A percentile compares a stretch with the other conserved stretches of the same genome.
phyloP scores from a whole-genome alignment of 169 alveolate species.

The Cryptosporidium viatorum region DNA sequence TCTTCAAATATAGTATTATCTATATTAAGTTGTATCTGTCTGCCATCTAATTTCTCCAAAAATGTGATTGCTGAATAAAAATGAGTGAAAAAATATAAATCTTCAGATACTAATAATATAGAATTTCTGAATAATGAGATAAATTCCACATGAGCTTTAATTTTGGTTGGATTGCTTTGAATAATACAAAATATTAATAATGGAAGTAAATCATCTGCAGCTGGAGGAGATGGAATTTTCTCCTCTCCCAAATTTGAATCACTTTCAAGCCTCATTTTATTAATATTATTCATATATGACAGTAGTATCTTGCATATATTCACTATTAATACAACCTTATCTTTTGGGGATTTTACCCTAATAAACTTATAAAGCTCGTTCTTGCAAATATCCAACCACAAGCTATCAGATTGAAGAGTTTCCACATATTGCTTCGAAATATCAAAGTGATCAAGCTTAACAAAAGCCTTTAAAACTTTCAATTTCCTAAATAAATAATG shows the following conservation, averaged over 20 bases:
- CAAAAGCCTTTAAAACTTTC: constrained; percentile 54
- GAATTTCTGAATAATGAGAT: constrained; percentile 87
- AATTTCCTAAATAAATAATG: constrained; percentile 54
- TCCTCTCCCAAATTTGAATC: neutral
- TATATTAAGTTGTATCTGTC: constrained; percentile 58
- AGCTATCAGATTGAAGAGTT: constrained; percentile 27
- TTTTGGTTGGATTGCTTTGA: constrained; percentile 85
- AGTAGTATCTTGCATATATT: constrained; percentile 55
- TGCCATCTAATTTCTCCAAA: constrained; percentile 65
- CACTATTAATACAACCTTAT: constrained; percentile 62
- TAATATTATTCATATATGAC: constrained; percentile 63
- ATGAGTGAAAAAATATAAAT: constrained; percentile 87
- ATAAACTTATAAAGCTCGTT: constrained; percentile 54
- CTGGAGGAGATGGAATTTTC: constrained; percentile 75
- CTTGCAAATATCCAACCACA: constrained; percentile 62
- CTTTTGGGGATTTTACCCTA: constrained; percentile 69
- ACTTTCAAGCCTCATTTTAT: constrained; percentile 9
- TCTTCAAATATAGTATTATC: constrained; percentile 32
- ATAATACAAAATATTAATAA: constrained; percentile 83
- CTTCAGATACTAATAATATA: constrained; percentile 83
- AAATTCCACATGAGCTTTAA: constrained; percentile 84
- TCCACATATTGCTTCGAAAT: constrained; percentile 47
- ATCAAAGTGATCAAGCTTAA: constrained; percentile 63
- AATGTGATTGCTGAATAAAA: constrained; percentile 84
- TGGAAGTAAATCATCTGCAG: constrained; percentile 89